These are phyloP conservation scores for Kregervanrija pseudodelftensis DNA, from an alignment of 805 yeast species.

Conservation along the genomic window DNA sequence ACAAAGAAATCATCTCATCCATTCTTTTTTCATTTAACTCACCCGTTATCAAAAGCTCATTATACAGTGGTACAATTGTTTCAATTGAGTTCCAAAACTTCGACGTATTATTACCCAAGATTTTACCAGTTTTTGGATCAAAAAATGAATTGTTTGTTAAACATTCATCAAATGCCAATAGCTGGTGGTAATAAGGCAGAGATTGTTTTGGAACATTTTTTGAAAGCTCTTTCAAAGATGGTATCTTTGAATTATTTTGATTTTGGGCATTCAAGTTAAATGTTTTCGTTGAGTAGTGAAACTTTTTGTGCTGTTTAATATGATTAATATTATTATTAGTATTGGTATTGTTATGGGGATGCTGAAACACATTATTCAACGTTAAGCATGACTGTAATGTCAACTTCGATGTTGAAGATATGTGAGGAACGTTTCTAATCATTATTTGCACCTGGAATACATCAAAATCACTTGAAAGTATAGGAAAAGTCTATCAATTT, in stretches of 20 bases:
- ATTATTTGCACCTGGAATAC: background rate
- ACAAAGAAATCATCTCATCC: constrained; percentile 38
- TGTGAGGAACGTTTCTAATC: constrained; percentile 18
- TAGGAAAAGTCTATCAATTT: background rate
- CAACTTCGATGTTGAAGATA: constrained; percentile 6
- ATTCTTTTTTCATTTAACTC: constrained; percentile 39
- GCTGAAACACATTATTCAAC: constrained; percentile 14
- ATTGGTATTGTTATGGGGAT: constrained; percentile 5
- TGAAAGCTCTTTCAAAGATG: constrained; percentile 9
- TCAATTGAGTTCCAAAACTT: constrained; percentile 47
- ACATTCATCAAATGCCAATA: constrained; percentile 47
- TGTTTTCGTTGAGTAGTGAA: constrained; percentile 4
- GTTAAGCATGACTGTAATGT: constrained; percentile 18
- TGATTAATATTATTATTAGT: background rate
- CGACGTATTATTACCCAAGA: constrained; percentile 26
- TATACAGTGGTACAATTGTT: constrained; percentile 42
- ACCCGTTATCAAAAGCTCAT: constrained; percentile 38
- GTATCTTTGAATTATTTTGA: background rate
- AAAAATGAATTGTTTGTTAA: constrained; percentile 27
- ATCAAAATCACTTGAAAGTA: background rate
- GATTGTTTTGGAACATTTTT: constrained; percentile 22
- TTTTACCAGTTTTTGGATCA: constrained; percentile 28
- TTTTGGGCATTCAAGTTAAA: background rate
- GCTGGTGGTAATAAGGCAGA: constrained; percentile 44
- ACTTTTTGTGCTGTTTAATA: constrained; percentile 2